Conservation (phyloP, 78 protist species). For the Dictyostelium intermedium region DNA sequence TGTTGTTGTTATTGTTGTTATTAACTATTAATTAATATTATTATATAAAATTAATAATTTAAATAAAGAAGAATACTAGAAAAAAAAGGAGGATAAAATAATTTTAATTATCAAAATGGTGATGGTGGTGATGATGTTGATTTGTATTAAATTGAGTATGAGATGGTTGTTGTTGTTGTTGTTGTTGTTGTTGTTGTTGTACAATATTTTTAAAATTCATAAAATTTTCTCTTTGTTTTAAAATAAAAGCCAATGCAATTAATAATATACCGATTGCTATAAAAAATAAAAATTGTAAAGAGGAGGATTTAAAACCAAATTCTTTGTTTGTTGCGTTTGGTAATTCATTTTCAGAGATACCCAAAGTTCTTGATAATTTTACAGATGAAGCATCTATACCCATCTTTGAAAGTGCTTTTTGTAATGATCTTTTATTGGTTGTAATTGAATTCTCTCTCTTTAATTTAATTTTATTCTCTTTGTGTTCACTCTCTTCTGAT, state of each 20-base stretch:
- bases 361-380: conserved; percentile 40
- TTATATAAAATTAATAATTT: too few species aligned
- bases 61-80: neutral
- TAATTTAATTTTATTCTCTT: conserved; percentile 38
- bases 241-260: neutral
- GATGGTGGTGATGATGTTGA: neutral
- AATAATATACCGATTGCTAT: neutral
- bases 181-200: neutral
- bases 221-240: neutral
- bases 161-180: neutral
- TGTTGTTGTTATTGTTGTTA: too few species aligned
- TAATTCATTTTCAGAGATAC: conserved; percentile 22
- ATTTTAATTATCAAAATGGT: neutral
- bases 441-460: conserved; percentile 23
- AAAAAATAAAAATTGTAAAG: neutral
- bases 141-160: neutral
- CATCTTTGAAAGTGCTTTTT: conserved; percentile 56
- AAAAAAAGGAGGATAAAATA: neutral
- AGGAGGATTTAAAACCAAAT: neutral
- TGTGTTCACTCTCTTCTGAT: conserved; percentile 39
- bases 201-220: neutral
- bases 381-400: conserved; percentile 51
- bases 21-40: too few species aligned
- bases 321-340: neutral
- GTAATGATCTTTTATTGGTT: conserved; percentile 57